These are phyloP conservation scores for Ophiosphaerella korrae DNA, from an alignment of 2,329 filamentous ascomycete species.

Conservation along the genomic window DNA sequence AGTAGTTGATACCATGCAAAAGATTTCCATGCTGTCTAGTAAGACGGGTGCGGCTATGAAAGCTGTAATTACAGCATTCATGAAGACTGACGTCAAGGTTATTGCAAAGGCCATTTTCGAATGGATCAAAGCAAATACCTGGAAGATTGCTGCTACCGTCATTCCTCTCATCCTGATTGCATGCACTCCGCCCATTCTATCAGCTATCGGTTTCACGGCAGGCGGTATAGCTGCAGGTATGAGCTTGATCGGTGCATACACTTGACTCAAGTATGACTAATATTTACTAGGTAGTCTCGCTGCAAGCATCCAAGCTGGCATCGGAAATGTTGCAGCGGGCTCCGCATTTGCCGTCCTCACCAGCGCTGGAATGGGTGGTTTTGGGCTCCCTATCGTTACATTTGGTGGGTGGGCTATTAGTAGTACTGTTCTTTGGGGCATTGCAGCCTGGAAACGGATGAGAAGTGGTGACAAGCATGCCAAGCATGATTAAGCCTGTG, in stretches of 20 bases:
- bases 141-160: conserved; percentile 5
- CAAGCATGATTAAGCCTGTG: too few relatives aligned
- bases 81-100: background rate
- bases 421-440: background rate
- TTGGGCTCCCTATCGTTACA: conserved; percentile 16
- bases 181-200: conserved; percentile 4
- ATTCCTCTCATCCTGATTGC: conserved; percentile 5
- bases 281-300: conserved; percentile 19
- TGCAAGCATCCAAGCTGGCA: conserved; percentile 24
- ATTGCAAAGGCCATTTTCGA: background rate
- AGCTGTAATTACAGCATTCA: too few relatives aligned
- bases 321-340: conserved; percentile 24
- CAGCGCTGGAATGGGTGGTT: conserved; percentile 34
- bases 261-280: background rate
- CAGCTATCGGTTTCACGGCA: conserved; percentile 6
- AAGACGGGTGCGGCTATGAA: too few relatives aligned
- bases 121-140: conserved; percentile 9
- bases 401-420: background rate
- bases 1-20: too few relatives aligned
- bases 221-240: conserved; percentile 6
- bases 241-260: background rate
- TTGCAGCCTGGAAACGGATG: background rate
- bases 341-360: conserved; percentile 28
- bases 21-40: too few relatives aligned
- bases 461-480: too few relatives aligned